Evolutionary conservation across 352 stramenopile species (phyloP), one percentile per base, ranked within the genome.

Genomic region (Phytophthora melonis): DNA sequence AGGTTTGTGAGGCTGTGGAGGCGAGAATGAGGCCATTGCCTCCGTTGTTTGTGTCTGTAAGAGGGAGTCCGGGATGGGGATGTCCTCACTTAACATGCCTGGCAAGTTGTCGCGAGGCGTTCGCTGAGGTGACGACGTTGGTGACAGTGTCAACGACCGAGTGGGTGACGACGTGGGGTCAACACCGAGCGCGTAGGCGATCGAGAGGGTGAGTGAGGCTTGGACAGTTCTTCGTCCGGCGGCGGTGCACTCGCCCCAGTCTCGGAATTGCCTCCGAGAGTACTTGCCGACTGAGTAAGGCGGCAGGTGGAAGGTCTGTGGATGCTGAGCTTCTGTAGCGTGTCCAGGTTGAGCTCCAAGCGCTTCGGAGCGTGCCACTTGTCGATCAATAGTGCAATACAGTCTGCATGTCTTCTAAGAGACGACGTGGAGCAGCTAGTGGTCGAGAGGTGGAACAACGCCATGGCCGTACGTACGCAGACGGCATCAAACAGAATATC

Each of bases 281-380:
- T 66, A 25, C 43, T 74, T 21, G 57, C 53, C 7, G 67, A 79
- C 58, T 82, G 74, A 61, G 74, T 76, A 18, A 73, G 65, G 47
- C 66, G 65, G 19, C n/a, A 55, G 27, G 23, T 56, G 9, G 66
- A 67, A 47, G 63, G 50, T 80, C 69, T 50, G 45, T 68, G 47
- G 25, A 63, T 47, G 47, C 68, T 69, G 41, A 77, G 53, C 39
- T 86, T 89, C 25, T 93, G 85, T 7, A 94, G 73, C 9, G 87
- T 87, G 66, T 93, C 87, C 36, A 92, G 71, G 68, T 92, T 94
- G 49, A 94, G 77, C 45, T 94, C 83, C 1, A 94, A 70, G 18
- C 85, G 83, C 36, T 88, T 90, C 0, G 83, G 80, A 1, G 83
- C 75, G 11, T 91, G 82, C 87, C 87, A 94, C 27, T 89, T 82